Evolutionary conservation across 225 moss, liverwort and hornwort species (phyloP), one percentile per base, ranked within the genome.

Genomic region (Pseudoscleropodium purum): DNA sequence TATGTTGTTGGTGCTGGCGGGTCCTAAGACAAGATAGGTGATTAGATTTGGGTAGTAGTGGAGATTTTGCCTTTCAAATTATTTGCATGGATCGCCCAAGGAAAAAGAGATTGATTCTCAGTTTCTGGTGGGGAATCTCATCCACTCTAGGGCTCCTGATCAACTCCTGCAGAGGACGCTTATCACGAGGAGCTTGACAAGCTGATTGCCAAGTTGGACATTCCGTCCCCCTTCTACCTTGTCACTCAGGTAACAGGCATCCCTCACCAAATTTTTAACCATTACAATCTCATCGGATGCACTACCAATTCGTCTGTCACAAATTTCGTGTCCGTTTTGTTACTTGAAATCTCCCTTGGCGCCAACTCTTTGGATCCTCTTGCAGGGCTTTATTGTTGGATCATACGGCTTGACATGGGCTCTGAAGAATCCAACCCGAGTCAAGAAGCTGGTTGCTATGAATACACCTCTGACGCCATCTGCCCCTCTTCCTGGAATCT

Each of bases 321-420:
- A 21, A 61, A 67, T 82, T 68, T 31, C 37, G 21, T 36, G 3
- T 75, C 36, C 45, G 10, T 41, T 81, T 84, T 17, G 39, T 59
- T n/a, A 45, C 74, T 84, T 62, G 52, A 79, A 67, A 51, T 69
- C 33, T 85, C 16, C 10, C n/a, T 34, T 45, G 34, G 8, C 72
- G 27, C 69, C 41, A 86, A 90, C 73, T 65, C 47, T 81, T 57
- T 23, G 86, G 15, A 67, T 77, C n/a, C 86, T 82, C 37, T 81
- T 73, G 23, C 93, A 99, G 95, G 99, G 99, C 16, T 97, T 99
- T 49, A 91, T 99, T 59, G 93, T 97, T 52, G 99, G 97, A 86
- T 99, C 99, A 29, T 99, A 99, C 85, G 99, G 99, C 81, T 94
- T 99, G 92, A 99, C 97, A 39, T 99, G 99, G 97, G 99, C 97